These are phyloP conservation scores for Acacia crassicarpa DNA, from an alignment of 306 rosid genomes.

Conservation along the genomic window DNA sequence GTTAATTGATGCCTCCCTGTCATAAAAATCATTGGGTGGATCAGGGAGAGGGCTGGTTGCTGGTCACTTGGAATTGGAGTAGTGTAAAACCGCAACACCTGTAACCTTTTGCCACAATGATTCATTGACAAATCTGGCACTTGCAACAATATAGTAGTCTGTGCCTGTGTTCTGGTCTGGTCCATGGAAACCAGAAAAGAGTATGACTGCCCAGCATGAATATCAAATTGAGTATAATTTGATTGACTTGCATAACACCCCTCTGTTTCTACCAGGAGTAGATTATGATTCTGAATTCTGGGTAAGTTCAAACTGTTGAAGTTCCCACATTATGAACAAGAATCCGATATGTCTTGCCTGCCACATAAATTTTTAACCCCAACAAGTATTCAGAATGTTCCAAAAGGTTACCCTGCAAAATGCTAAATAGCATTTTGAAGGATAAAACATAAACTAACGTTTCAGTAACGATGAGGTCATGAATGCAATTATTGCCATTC, in stretches of 20 bases:
- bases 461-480: too few species aligned
- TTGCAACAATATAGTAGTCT: background rate
- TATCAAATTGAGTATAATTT: background rate
- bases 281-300: constrained; percentile 1
- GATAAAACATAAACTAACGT: too few species aligned
- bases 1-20: too few species aligned
- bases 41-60: too few species aligned
- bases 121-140: background rate
- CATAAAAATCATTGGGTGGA: too few species aligned
- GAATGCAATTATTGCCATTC: too few species aligned
- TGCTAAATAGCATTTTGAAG: background rate
- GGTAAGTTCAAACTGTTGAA: background rate
- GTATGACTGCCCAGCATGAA: constrained; percentile 1
- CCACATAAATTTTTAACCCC: background rate
- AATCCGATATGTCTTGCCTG: background rate
- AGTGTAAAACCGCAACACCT: background rate
- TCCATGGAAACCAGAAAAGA: background rate
- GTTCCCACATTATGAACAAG: background rate
- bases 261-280: background rate
- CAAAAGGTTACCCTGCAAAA: background rate
- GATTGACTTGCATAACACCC: background rate
- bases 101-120: background rate
- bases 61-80: too few species aligned
- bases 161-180: background rate
- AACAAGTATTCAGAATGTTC: background rate